Evolutionary conservation across 2,329 filamentous ascomycete genomes (phyloP).

Genomic region (Dichotomopilus funicola): DNA sequence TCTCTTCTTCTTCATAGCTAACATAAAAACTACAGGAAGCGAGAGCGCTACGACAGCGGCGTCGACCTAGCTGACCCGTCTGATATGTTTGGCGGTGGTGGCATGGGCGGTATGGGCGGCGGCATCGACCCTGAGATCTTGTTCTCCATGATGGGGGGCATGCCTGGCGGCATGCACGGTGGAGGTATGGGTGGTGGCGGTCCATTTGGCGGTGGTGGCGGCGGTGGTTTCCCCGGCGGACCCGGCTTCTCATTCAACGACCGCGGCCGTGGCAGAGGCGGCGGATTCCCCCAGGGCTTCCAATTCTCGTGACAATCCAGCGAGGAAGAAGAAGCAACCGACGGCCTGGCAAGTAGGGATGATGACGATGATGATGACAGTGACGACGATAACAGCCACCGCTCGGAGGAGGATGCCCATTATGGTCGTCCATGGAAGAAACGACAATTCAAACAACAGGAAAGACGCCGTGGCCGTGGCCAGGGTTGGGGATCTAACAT

Average conservation of each 20-base stretch:
- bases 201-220: conserved; percentile 39
- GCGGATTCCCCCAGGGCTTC: conserved; percentile 33
- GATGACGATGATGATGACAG: conserved; percentile 22
- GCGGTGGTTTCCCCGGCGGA: conserved; percentile 37
- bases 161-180: conserved; percentile 54
- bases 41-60: conserved; percentile 83
- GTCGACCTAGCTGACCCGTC: conserved; percentile 83
- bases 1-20: neutral
- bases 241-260: conserved; percentile 52
- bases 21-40: conserved; percentile 55
- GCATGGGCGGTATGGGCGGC: conserved; percentile 47
- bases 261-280: conserved; percentile 31
- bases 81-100: conserved; percentile 73
- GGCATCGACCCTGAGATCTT: conserved; percentile 71
- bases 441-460: too few relatives aligned
- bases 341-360: conserved; percentile 24
- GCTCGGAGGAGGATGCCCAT: too few relatives aligned
- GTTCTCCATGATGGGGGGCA: conserved; percentile 76
- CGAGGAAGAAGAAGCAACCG: conserved; percentile 28
- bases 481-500: neutral
- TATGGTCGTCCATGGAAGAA: too few relatives aligned
- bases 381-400: conserved; percentile 13
- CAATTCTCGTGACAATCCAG: conserved; percentile 45
- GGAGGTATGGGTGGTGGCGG: conserved; percentile 42
- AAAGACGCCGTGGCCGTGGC: too few relatives aligned